Evolutionary conservation across 495 filamentous ascomycete species (phyloP).

Genomic region (Tuber calosporum): DNA sequence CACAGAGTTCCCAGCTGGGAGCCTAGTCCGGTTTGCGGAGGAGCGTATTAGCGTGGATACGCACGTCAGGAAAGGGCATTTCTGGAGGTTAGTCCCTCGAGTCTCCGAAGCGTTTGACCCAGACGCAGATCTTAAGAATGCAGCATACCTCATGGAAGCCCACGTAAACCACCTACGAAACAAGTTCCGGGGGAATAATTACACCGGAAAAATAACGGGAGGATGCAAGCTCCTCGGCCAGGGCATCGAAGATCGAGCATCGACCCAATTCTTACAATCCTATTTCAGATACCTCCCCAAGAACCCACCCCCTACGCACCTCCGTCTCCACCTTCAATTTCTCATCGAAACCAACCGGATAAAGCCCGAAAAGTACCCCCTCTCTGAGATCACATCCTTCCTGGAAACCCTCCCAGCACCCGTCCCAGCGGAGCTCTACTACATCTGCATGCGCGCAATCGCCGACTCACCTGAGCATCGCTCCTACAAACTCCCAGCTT

Average conservation of each 20-base stretch:
- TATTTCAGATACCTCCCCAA: slow-evolving; percentile 45
- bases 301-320: slow-evolving; percentile 37
- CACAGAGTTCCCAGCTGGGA: not conserved
- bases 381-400: slow-evolving; percentile 40
- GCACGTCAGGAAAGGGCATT: slow-evolving; percentile 7
- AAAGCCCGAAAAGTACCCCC: slow-evolving; percentile 28
- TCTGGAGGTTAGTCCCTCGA: slow-evolving; percentile 14
- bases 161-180: slow-evolving; percentile 44
- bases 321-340: slow-evolving; percentile 40
- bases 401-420: slow-evolving; percentile 45
- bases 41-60: slow-evolving; percentile 1
- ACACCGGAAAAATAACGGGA: not conserved
- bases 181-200: slow-evolving; percentile 4
- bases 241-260: slow-evolving; percentile 44
- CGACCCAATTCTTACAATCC: slow-evolving; percentile 49
- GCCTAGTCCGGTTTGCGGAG: not conserved
- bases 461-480: slow-evolving; percentile 28
- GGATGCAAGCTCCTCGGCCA: slow-evolving; percentile 43
- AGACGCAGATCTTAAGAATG: slow-evolving; percentile 27
- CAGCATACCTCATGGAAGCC: slow-evolving; percentile 23
- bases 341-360: slow-evolving; percentile 43
- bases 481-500: slow-evolving; percentile 12
- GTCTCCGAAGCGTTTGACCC: slow-evolving; percentile 22
- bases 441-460: slow-evolving; percentile 45
- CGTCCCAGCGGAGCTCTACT: slow-evolving; percentile 42